Base-by-base conservation (phyloP, 2,329 filamentous ascomycete genomes). In the Trichoderma cornu-damae region DNA sequence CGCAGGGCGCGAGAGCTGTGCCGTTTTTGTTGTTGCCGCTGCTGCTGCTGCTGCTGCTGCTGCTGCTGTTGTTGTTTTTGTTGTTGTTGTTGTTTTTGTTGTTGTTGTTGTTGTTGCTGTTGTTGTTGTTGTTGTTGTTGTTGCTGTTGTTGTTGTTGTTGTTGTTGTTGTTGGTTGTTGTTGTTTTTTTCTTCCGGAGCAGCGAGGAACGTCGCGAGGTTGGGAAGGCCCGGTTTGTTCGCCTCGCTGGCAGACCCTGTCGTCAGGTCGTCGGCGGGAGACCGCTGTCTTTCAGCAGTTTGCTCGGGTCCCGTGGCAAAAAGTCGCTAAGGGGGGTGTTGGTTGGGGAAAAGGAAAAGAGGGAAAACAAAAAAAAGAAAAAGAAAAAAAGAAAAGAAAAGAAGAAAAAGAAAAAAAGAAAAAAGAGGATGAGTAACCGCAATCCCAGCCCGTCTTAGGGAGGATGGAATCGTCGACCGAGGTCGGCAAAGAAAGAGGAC, bases 401-500 rank as follows among this genome's bases (percentile, higher is more conserved):
- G 18, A 28, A 44, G 22, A 18, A 46, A 37, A 32, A 53, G 58
- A 35, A 49, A 34, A n/a, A n/a, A n/a, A n/a, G 20, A n/a, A 24
- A 34, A 8, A 20, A 26, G 22, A 44, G 22, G 18, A 46, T 46
- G 40, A 53, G 58, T 42, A 49, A 34, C 51, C 30, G 48, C 54
- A 34, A 24, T 49, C 28, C 43, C 57, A 59, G 37, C 57, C 58
- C 59, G 64, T 73, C 59, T 66, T 81, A 82, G 61, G 79, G 79
- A 72, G 79, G 79, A 63, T 83, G 79, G 65, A 78, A 75, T 61
- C 78, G 69, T 69, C 76, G 69, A 69, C 81, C 74, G 68, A 78
- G 70, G 65, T 73, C 67, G 74, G 77, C 77, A 69, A 79, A 73
- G 67, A 77, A 68, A 69, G 78, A 72, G 67, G 67, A 70, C 68